phyloP scores from a whole-genome alignment of 2,329 filamentous ascomycete genomes.

The Bipolaris cookei region DNA sequence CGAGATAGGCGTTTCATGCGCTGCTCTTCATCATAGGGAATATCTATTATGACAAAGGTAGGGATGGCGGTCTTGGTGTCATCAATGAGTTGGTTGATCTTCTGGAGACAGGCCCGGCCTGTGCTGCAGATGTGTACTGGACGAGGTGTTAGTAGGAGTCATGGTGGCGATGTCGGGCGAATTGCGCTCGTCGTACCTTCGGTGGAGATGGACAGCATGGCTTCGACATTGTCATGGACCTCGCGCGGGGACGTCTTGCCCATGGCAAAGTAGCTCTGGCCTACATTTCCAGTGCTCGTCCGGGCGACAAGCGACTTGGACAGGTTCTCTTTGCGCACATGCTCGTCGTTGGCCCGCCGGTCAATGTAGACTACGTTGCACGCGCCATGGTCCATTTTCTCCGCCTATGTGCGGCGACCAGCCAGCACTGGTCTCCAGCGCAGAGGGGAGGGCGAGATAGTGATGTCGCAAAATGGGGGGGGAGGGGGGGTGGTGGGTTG shows the following conservation, averaged over 20 bases:
- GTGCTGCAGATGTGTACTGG: constrained; percentile 51
- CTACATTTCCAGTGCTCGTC: constrained; percentile 42
- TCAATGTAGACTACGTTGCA: constrained; percentile 55
- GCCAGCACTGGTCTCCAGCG: constrained; percentile 41
- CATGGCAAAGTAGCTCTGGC: constrained; percentile 46
- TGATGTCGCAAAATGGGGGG: constrained; percentile 30
- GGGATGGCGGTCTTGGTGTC: constrained; percentile 43
- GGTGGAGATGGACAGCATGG: constrained; percentile 50
- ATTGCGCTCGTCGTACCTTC: constrained; percentile 42
- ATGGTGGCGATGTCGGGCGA: not conserved
- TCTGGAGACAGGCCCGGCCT: constrained; percentile 48
- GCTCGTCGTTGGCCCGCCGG: constrained; percentile 51
- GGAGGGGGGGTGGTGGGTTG: constrained; percentile 14
- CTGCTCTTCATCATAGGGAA: constrained; percentile 53
- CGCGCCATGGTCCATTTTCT: constrained; percentile 53
- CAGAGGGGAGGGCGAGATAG: constrained; percentile 32
- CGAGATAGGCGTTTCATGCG: constrained; percentile 50
- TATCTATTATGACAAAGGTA: constrained; percentile 52
- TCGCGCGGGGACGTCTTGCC: constrained; percentile 43
- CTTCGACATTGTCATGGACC: constrained; percentile 49
- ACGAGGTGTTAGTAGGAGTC: constrained; percentile 14
- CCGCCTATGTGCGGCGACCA: constrained; percentile 42
- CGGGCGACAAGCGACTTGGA: constrained; percentile 43
- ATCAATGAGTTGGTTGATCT: constrained; percentile 46
- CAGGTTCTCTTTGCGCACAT: constrained; percentile 47